Evolutionary conservation across 495 filamentous ascomycete genomes (phyloP).

Genomic region (Jackrogersella minutella): DNA sequence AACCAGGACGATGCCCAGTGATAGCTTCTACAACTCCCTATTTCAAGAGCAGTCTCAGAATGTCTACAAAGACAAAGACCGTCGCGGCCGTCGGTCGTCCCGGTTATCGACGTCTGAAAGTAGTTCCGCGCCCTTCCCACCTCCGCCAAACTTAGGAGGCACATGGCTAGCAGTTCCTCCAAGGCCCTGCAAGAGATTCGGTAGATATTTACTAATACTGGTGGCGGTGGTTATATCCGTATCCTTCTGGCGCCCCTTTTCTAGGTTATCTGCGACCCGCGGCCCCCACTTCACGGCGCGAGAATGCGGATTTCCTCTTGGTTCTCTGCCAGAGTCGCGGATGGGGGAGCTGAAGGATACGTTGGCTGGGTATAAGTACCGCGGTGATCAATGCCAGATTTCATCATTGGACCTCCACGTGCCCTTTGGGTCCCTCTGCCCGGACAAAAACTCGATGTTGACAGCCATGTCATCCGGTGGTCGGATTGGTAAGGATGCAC

Average conservation of each 20-base stretch:
- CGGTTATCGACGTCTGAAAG: constrained; percentile 12
- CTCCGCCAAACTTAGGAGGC: neutral
- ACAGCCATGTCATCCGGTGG: constrained; percentile 61
- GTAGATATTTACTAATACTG: constrained; percentile 11
- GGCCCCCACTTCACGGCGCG: neutral
- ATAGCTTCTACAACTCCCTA: neutral
- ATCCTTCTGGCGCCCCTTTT: neutral
- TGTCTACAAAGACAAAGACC: constrained; percentile 13
- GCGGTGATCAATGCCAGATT: constrained; percentile 52
- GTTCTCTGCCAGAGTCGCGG: constrained; percentile 17
- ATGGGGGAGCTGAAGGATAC: constrained; percentile 29
- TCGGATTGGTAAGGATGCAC: constrained; percentile 58
- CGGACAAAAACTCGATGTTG: constrained; percentile 51
- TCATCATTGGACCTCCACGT: constrained; percentile 59
- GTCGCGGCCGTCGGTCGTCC: constrained; percentile 12
- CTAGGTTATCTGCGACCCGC: neutral
- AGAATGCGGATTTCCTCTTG: constrained; percentile 15
- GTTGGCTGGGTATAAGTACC: constrained; percentile 37
- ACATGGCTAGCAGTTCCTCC: constrained; percentile 16
- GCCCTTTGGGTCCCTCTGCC: constrained; percentile 55
- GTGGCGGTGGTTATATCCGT: neutral
- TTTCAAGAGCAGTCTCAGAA: neutral
- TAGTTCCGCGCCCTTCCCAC: neutral
- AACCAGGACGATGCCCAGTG: constrained; percentile 1
- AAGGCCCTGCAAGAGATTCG: constrained; percentile 3